Conservation (phyloP, 192 early-diverging fungal genomes). For the Piromyces finnis region DNA sequence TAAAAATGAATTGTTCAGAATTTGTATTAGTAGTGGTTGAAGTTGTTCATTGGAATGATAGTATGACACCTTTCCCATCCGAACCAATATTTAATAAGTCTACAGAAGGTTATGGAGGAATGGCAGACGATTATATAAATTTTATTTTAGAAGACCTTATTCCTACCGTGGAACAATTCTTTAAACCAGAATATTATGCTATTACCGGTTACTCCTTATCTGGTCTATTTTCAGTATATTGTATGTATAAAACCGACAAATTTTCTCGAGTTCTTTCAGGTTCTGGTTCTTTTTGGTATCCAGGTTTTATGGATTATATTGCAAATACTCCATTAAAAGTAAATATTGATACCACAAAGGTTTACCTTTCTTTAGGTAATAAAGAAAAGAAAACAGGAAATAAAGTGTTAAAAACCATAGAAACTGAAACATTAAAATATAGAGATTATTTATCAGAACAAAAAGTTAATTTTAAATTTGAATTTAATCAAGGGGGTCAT, state of each 20-base stretch:
- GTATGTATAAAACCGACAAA: background rate
- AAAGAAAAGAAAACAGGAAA: background rate
- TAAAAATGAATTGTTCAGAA: background rate
- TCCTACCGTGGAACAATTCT: background rate
- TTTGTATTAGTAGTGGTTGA: background rate
- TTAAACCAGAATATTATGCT: background rate
- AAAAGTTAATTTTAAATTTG: background rate
- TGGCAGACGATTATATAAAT: background rate
- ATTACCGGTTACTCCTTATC: background rate
- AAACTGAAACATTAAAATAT: background rate
- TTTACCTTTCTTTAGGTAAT: background rate
- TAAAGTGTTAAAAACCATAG: background rate
- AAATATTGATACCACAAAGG: background rate
- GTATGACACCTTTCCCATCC: background rate
- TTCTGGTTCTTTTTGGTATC: background rate
- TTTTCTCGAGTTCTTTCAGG: background rate
- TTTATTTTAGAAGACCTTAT: background rate
- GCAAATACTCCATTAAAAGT: background rate
- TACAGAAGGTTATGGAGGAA: background rate
- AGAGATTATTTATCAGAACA: background rate
- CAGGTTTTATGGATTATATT: background rate
- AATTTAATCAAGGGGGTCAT: background rate
- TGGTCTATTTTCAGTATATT: background rate
- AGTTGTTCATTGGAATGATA: background rate
- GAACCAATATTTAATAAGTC: background rate